Evolutionary conservation across 108 stramenopile genomes (phyloP).

Genomic region (Pseudonitzschia delicatissima): DNA sequence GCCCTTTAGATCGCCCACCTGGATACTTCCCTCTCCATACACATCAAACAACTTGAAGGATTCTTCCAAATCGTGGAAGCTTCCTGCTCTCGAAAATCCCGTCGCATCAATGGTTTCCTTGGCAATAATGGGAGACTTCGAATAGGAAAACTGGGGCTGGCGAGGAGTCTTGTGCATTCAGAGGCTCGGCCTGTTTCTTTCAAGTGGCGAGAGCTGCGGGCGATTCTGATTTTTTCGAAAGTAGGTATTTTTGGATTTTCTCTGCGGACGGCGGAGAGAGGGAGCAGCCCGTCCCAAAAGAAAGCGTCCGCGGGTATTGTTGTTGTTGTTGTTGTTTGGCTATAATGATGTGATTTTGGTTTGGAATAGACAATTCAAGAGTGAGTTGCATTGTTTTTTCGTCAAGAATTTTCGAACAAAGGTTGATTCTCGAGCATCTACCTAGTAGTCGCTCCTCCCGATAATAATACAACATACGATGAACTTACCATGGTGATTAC

Average conservation of each 20-base stretch:
- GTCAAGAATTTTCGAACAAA: too few species aligned
- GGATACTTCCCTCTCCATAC: conserved; percentile 19
- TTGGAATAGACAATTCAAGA: too few species aligned
- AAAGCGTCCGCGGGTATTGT: not conserved
- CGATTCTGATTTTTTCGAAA: not conserved
- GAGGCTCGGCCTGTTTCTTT: not conserved
- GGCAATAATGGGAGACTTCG: too few species aligned
- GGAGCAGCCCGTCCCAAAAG: not conserved
- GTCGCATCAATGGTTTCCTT: not conserved
- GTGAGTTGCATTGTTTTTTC: too few species aligned
- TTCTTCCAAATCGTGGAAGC: conserved; percentile 30
- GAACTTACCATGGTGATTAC: too few species aligned
- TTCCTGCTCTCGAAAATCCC: conserved; percentile 31
- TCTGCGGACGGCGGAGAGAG: not conserved
- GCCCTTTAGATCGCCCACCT: conserved; percentile 12
- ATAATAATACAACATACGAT: too few species aligned
- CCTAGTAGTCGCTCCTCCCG: too few species aligned
- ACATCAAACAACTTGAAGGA: conserved; percentile 37
- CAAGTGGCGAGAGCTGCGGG: not conserved
- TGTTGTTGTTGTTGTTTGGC: not conserved
- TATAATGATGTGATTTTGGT: too few species aligned
- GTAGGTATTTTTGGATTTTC: not conserved
- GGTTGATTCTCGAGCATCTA: too few species aligned
- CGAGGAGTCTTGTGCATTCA: not conserved
- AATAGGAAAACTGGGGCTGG: not conserved